Percentiles rank a stretch among this genome's conserved stretches.
These are phyloP conservation scores for Boletus semigastroideus DNA, from an alignment of 1,284 basidiomycete species.

Conservation along the genomic window DNA sequence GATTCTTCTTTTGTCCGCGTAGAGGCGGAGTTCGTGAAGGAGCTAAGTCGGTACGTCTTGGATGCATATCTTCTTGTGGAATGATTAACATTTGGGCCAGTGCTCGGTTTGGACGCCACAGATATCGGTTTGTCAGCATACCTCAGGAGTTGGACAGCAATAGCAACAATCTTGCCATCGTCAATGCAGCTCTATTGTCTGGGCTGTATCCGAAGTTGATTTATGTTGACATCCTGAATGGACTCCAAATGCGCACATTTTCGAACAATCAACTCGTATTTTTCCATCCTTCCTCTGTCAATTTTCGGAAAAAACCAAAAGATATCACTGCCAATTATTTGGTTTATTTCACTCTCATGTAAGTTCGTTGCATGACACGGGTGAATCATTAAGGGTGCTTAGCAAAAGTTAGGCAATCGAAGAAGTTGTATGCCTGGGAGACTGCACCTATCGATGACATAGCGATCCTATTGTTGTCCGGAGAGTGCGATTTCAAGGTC, in stretches of 20 bases:
- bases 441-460: conserved; percentile 88
- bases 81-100: conserved; percentile 37
- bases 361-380: conserved; percentile 25
- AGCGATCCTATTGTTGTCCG: conserved; percentile 83
- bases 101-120: conserved; percentile 72
- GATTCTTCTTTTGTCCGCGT: conserved; percentile 86
- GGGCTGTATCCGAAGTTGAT: conserved; percentile 95
- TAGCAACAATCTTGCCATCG: conserved; percentile 59
- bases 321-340: conserved; percentile 80
- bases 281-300: conserved; percentile 94
- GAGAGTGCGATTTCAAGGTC: conserved; percentile 91
- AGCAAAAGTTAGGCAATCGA: conserved; percentile 70
- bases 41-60: conserved; percentile 62
- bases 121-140: conserved; percentile 74
- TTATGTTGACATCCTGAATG: conserved; percentile 56
- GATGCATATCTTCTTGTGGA: background rate
- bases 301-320: conserved; percentile 66
- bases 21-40: conserved; percentile 63
- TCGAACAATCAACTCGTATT: conserved; percentile 81
- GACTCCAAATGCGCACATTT: conserved; percentile 75
- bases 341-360: conserved; percentile 90
- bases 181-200: conserved; percentile 84
- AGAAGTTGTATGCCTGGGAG: conserved; percentile 96
- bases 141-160: conserved; percentile 76
- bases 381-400: background rate